phyloP scores from a whole-genome alignment of 495 filamentous ascomycete genomes.

The Penicillium cosmopolitanum region DNA sequence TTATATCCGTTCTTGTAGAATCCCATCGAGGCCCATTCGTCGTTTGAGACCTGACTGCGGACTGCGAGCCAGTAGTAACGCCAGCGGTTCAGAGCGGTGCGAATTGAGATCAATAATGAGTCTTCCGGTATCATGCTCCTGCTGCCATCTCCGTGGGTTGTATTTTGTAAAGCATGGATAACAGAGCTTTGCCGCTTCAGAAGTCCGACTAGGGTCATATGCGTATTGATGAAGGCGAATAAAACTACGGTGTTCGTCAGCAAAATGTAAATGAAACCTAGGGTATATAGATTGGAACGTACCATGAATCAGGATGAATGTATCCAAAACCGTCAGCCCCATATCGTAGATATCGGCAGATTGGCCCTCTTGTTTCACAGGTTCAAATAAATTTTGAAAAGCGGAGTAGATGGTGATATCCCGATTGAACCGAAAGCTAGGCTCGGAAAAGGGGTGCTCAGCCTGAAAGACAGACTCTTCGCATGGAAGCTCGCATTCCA shows the following conservation, averaged over 20 bases:
- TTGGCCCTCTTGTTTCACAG: slow-evolving; percentile 13
- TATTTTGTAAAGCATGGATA: slow-evolving; percentile 9
- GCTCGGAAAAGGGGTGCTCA: slow-evolving; percentile 44
- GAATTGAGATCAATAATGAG: slow-evolving; percentile 35
- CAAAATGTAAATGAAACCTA: background rate
- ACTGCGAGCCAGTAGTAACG: slow-evolving; percentile 42
- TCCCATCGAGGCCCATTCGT: slow-evolving; percentile 50
- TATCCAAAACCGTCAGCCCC: slow-evolving; percentile 41
- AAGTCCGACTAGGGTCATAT: slow-evolving; percentile 46
- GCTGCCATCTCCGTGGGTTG: background rate
- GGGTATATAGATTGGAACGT: slow-evolving; percentile 11
- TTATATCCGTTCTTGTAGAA: slow-evolving; percentile 52
- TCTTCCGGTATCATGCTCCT: slow-evolving; percentile 38
- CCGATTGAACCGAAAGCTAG: slow-evolving; percentile 40
- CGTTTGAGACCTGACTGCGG: slow-evolving; percentile 32
- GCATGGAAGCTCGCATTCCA: slow-evolving; percentile 47
- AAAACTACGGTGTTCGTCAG: slow-evolving; percentile 35
- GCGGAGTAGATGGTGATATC: slow-evolving; percentile 36
- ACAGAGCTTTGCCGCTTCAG: slow-evolving; percentile 23
- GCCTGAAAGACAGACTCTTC: slow-evolving; percentile 41
- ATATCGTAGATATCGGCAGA: slow-evolving; percentile 14
- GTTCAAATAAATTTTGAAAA: slow-evolving; percentile 42
- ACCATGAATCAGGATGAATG: slow-evolving; percentile 52
- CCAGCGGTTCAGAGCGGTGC: slow-evolving; percentile 42
- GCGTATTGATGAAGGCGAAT: slow-evolving; percentile 49